A percentile compares a stretch with the other conserved stretches of the same genome.
Evolutionary conservation across 208 protist genomes (phyloP).

Genomic region (Crithidia bombi): DNA sequence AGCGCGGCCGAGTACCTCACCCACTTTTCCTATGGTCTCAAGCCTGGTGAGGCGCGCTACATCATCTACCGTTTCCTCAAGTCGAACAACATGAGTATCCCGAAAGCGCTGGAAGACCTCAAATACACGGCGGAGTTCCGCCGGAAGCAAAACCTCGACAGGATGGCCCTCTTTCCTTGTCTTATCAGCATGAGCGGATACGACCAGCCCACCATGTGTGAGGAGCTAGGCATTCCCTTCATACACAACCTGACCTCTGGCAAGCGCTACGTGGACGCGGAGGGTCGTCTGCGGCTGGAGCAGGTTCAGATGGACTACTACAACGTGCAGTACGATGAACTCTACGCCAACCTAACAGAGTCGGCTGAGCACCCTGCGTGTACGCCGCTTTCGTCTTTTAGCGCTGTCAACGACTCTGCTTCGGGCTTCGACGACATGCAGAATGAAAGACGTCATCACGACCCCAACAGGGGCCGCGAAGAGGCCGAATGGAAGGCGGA

Average conservation of each 20-base stretch:
- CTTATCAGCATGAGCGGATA: slow-evolving; percentile 66
- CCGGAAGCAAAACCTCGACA: slow-evolving; percentile 53
- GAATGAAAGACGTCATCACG: not conserved
- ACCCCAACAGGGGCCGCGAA: not conserved
- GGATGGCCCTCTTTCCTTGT: slow-evolving; percentile 56
- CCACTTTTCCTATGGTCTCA: slow-evolving; percentile 37
- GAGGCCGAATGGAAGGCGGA: not conserved
- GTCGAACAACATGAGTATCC: slow-evolving; percentile 37
- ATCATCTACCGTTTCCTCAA: slow-evolving; percentile 52
- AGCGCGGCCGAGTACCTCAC: slow-evolving; percentile 21
- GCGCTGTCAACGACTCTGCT: not conserved
- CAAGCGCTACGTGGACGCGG: slow-evolving; percentile 20
- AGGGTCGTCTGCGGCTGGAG: slow-evolving; percentile 22
- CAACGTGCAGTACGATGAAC: slow-evolving; percentile 24
- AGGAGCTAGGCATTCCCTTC: slow-evolving; percentile 39
- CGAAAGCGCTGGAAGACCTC: slow-evolving; percentile 38
- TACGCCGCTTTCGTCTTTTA: not conserved
- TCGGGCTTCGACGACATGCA: not conserved
- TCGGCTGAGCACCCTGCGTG: not conserved
- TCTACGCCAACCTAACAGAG: slow-evolving; percentile 5
- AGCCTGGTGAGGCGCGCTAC: slow-evolving; percentile 32
- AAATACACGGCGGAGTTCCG: slow-evolving; percentile 42
- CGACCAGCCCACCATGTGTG: slow-evolving; percentile 49
- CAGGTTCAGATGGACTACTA: slow-evolving; percentile 27
- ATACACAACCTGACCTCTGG: slow-evolving; percentile 26